A percentile compares a stretch with the other conserved stretches of the same genome.
Conservation (phyloP, 2,329 filamentous ascomycete genomes). For the Furcasterigmium sp. region DNA sequence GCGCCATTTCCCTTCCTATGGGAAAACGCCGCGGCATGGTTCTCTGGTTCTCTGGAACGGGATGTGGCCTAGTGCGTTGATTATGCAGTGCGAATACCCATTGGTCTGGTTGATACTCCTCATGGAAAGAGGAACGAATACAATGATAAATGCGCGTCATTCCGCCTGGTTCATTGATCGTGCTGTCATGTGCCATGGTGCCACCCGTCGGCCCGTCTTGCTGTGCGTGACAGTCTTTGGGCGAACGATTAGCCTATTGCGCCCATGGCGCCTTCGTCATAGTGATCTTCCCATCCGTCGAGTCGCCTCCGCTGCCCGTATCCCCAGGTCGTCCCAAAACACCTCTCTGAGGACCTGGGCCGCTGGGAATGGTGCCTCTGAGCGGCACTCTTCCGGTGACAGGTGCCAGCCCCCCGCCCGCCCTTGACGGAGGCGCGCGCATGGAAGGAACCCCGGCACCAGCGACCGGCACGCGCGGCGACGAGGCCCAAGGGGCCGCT, state of each 20-base stretch:
- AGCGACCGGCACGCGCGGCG: constrained; percentile 18
- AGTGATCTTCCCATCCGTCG: constrained; percentile 30
- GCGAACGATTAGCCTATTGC: constrained; percentile 24
- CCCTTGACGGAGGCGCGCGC: constrained; percentile 21
- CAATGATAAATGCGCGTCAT: not conserved
- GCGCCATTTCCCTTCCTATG: too few species aligned
- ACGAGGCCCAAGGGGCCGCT: constrained; percentile 37
- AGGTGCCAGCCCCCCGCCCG: not conserved
- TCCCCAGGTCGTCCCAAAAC: not conserved
- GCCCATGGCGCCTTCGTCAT: constrained; percentile 44
- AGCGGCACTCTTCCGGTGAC: not conserved
- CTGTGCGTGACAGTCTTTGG: too few species aligned
- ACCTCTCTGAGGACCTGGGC: not conserved
- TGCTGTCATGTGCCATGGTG: constrained; percentile 5
- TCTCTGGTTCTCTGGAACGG: too few species aligned
- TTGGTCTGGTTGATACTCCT: not conserved
- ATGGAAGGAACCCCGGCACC: constrained; percentile 33
- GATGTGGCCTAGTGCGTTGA: not conserved
- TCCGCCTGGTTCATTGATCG: not conserved
- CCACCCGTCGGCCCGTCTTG: too few species aligned
- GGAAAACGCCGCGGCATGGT: too few species aligned
- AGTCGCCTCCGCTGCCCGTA: constrained; percentile 12
- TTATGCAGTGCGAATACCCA: not conserved
- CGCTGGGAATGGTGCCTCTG: constrained; percentile 1
- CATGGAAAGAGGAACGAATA: not conserved